Conservation (phyloP, 176 grass and related monocot genomes). For the Triticum dicoccoides region DNA sequence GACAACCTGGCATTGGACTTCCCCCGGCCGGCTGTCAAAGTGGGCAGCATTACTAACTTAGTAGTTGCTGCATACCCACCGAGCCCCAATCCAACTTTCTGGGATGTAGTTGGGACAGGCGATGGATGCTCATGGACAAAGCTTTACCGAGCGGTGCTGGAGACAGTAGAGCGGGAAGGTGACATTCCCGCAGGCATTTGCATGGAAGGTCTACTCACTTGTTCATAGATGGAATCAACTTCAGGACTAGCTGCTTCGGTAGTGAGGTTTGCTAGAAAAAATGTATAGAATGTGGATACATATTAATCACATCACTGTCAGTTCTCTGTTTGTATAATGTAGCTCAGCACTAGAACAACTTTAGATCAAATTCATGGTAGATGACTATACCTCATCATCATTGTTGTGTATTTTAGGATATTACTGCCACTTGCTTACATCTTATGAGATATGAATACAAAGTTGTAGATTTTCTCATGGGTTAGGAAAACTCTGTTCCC, state of each 20-base stretch:
- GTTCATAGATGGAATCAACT: conserved; percentile 53
- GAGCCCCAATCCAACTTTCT: conserved; percentile 69
- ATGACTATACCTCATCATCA: conserved; percentile 26
- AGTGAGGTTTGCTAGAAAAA: conserved; percentile 36
- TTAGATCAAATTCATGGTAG: conserved; percentile 36
- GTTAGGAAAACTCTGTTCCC: neutral
- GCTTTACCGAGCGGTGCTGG: conserved; percentile 75
- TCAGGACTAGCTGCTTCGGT: conserved; percentile 31
- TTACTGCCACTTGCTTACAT: neutral
- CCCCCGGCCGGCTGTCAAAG: conserved; percentile 51
- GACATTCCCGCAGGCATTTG: conserved; percentile 17
- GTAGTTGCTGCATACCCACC: conserved; percentile 61
- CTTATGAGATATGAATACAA: neutral
- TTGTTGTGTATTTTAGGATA: neutral
- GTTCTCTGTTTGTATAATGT: conserved; percentile 24
- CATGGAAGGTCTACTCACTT: conserved; percentile 64
- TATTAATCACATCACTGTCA: conserved; percentile 13
- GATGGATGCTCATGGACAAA: conserved; percentile 74
- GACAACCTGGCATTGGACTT: conserved; percentile 95
- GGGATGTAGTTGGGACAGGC: conserved; percentile 37
- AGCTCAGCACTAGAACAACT: conserved; percentile 44
- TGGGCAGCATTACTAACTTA: conserved; percentile 62
- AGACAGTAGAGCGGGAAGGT: conserved; percentile 54
- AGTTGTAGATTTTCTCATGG: neutral
- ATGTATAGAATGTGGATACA: conserved; percentile 43